Conservation (phyloP, 306 rosid species). For the Hippophae rhamnoides region DNA sequence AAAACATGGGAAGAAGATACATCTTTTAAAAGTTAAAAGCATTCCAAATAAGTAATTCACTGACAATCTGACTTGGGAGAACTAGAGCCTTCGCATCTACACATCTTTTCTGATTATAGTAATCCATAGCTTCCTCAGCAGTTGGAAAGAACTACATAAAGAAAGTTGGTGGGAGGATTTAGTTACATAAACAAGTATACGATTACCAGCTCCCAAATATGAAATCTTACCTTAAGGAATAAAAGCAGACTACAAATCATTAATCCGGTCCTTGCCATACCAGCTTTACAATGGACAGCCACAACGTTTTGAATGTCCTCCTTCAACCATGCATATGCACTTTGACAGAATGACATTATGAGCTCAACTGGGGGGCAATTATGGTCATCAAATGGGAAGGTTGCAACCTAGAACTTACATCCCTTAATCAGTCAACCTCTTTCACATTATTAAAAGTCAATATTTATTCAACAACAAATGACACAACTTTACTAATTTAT, state of each 20-base stretch:
- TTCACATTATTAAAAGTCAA: constrained; percentile 1
- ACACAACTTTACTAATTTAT: too few relatives aligned
- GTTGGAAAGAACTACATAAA: constrained; percentile 72
- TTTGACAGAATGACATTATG: constrained; percentile 74
- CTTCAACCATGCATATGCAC: constrained; percentile 89
- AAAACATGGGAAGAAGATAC: constrained; percentile 18
- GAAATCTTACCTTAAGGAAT: constrained; percentile 58
- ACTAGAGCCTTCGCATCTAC: constrained; percentile 82
- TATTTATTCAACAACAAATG: background rate
- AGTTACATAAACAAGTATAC: background rate
- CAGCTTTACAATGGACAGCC: constrained; percentile 97
- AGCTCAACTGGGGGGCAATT: constrained; percentile 89
- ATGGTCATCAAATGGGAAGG: constrained; percentile 90
- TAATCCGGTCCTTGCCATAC: constrained; percentile 93
- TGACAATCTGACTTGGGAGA: constrained; percentile 92
- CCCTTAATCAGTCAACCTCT: constrained; percentile 1
- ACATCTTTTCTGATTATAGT: constrained; percentile 85
- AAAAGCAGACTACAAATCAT: constrained; percentile 92
- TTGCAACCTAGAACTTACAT: constrained; percentile 59
- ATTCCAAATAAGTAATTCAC: constrained; percentile 23
- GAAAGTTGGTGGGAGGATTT: constrained; percentile 10
- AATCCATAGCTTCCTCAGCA: constrained; percentile 69
- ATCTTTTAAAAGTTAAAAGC: constrained; percentile 9
- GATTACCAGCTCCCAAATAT: background rate
- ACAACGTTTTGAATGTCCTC: constrained; percentile 91